Percentiles rank a stretch among this genome's conserved stretches.
Conservation (phyloP, 352 stramenopile species). For the Phytophthora palmivora region DNA sequence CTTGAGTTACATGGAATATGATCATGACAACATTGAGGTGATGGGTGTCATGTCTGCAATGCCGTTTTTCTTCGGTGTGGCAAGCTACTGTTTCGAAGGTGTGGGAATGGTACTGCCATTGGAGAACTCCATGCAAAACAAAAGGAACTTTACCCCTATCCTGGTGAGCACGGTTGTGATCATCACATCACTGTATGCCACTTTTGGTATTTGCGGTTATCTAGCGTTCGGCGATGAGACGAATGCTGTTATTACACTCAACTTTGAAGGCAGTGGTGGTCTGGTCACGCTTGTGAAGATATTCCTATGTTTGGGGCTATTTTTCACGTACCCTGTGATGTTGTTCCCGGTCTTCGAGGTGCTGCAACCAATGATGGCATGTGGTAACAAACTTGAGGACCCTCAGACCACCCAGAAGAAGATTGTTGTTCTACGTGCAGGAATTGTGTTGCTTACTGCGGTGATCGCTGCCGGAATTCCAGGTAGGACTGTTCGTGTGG, state of each 20-base stretch:
- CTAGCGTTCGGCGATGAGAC: conserved; percentile 86
- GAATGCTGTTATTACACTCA: conserved; percentile 90
- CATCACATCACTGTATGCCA: conserved; percentile 88
- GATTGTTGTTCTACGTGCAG: conserved; percentile 50
- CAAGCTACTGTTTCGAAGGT: conserved; percentile 92
- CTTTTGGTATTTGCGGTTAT: conserved; percentile 90
- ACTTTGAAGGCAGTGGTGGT: conserved; percentile 70
- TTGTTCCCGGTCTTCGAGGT: conserved; percentile 93
- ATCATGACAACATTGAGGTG: conserved; percentile 61
- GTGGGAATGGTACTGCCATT: conserved; percentile 90
- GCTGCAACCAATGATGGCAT: conserved; percentile 46
- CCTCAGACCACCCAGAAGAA: conserved; percentile 35
- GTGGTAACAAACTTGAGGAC: conserved; percentile 29
- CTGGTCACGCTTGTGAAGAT: conserved; percentile 86
- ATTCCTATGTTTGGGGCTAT: conserved; percentile 87
- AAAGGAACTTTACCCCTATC: conserved; percentile 75
- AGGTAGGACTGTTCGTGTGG: conserved; percentile 30
- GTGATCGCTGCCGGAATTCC: conserved; percentile 83
- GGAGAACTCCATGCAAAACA: conserved; percentile 88
- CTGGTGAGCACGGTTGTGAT: conserved; percentile 76
- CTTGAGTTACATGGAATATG: conserved; percentile 69
- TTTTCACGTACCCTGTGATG: conserved; percentile 95
- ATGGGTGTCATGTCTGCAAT: conserved; percentile 68
- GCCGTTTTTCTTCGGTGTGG: conserved; percentile 90
- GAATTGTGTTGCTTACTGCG: conserved; percentile 79